Base-by-base conservation (phyloP, 192 early-diverging fungal species). In the Coemansia sp. region DNA sequence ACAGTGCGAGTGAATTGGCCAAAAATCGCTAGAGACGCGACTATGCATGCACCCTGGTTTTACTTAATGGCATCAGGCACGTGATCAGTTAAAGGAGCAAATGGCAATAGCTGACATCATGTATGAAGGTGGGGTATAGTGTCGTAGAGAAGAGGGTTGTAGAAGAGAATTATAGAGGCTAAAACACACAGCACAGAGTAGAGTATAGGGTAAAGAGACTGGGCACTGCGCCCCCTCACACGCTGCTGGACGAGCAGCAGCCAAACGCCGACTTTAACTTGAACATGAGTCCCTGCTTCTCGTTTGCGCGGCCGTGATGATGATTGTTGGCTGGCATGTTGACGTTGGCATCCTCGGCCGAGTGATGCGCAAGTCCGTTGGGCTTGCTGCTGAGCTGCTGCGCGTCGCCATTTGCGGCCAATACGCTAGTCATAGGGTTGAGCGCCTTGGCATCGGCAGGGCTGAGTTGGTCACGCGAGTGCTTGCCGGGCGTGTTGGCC, bases 241-340 rank as follows among this genome's bases (percentile, higher is more conserved):
- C 71, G 46, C 70, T 73, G 70, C 68, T 70, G 5, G 70, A 76
- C 46, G 70, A 73, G 62, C 74, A 74, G 67, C 74, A 82, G 28
- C 71, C 69, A 60, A 76, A 82, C 28, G 68, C 77, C 65, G 77
- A 74, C 65, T 74, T 79, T 55, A 79, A 67, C 77, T 79, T 79
- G 50, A 79, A 79, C 77, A 79, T 79, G 24, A 79, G 38, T 7
- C 77, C 77, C 20, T 79, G 77, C 71, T 79, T 79, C 61, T 74
- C 77, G 50, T 79, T 67, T 2, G 63, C 59, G 26, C 65, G 70
- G 39, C 62, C 42, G 31, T 50, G 24, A 35, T 69, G 24, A 40
- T 69, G 42, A 56, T 51, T 60, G 60, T 59, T 48, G 9, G 59
- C 34, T 21, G 70, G 71, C 1, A 42, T 38, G 43, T 48, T 59